A percentile compares a stretch with the other conserved stretches of the same genome.
phyloP scores from a whole-genome alignment of 148 eudicot species.

The Diospyros kaki region DNA sequence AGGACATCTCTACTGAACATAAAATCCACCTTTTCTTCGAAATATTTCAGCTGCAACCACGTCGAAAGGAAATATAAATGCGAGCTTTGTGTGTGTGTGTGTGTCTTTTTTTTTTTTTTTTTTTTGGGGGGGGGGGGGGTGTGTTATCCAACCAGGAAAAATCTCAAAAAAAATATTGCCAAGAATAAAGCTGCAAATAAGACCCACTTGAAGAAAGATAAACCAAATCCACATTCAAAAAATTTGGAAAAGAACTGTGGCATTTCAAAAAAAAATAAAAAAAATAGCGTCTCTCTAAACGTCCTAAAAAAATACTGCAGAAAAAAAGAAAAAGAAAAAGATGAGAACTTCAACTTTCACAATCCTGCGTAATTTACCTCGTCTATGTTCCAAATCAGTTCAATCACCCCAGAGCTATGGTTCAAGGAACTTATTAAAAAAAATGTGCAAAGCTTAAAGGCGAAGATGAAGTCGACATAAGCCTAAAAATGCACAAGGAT shows the following conservation, averaged over 20 bases:
- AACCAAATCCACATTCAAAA: too few relatives aligned
- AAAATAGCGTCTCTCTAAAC: background rate
- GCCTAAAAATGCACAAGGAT: background rate
- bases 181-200: too few relatives aligned
- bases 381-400: background rate
- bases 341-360: background rate
- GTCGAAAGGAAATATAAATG: background rate
- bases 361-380: background rate
- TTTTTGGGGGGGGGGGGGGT: too few relatives aligned
- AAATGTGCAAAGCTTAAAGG: background rate
- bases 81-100: too few relatives aligned
- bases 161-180: too few relatives aligned
- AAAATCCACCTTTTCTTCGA: slow-evolving; percentile 3
- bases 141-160: too few relatives aligned
- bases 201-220: background rate
- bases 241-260: too few relatives aligned
- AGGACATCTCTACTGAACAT: slow-evolving; percentile 47
- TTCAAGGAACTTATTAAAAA: background rate
- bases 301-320: background rate
- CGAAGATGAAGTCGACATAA: background rate
- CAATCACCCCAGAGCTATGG: background rate
- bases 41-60: background rate
- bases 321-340: background rate
- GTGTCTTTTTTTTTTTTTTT: too few relatives aligned
- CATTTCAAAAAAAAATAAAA: background rate